Conservation (phyloP, 352 stramenopile genomes). For the Blastocystis sp. region DNA sequence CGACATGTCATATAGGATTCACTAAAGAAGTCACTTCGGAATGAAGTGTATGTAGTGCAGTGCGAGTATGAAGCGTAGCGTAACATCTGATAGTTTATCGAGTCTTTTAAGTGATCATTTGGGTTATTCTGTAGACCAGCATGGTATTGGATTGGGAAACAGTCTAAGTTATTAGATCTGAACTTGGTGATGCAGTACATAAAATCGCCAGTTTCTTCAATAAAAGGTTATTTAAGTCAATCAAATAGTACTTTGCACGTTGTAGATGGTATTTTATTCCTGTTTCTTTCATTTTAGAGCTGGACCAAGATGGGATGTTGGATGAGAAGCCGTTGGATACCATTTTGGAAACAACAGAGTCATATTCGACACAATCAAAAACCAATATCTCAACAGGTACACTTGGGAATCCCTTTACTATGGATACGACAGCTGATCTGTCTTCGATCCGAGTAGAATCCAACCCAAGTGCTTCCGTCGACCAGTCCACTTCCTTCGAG, state of each 20-base stretch:
- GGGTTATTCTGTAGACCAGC: not conserved
- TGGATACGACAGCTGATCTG: not conserved
- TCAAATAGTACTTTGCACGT: not conserved
- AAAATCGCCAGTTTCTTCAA: not conserved
- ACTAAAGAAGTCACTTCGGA: not conserved
- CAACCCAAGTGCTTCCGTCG: not conserved
- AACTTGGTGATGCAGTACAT: not conserved
- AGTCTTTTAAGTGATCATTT: not conserved
- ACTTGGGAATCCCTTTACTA: not conserved
- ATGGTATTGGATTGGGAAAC: not conserved
- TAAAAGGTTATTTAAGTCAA: not conserved
- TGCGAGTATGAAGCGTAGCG: not conserved
- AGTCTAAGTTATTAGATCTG: not conserved
- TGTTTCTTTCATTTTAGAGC: not conserved
- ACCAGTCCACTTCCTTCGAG: not conserved
- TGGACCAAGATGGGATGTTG: not conserved
- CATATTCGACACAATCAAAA: not conserved
- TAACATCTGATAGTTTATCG: not conserved
- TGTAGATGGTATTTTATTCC: not conserved
- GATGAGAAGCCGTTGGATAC: not conserved
- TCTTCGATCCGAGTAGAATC: not conserved
- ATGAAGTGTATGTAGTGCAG: not conserved
- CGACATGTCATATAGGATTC: not conserved
- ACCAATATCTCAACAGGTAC: not conserved
- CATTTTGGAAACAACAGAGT: slow-evolving; percentile 22